Percentiles rank a stretch among this genome's conserved stretches.
phyloP scores from a whole-genome alignment of 108 stramenopile genomes.

The Stephanodiscus triporus region DNA sequence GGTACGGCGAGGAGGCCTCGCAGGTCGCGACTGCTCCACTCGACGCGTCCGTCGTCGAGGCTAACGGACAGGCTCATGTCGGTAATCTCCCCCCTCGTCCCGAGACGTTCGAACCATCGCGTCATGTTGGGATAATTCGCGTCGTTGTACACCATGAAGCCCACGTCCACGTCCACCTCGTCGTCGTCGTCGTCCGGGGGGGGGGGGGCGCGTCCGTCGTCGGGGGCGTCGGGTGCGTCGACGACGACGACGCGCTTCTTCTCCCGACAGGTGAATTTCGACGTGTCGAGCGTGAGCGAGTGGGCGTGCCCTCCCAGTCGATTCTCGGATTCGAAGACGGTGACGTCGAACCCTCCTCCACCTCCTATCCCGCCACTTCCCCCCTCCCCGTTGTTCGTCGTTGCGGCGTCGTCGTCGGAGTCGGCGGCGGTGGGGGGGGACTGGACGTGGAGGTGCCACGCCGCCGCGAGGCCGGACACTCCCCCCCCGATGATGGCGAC shows the following conservation, averaged over 20 bases:
- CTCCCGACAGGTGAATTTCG: slow-evolving; percentile 16
- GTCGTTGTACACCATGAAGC: slow-evolving; percentile 97
- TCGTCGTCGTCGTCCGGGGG: slow-evolving; percentile 47
- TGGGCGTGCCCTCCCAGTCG: slow-evolving; percentile 92
- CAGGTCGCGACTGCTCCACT: slow-evolving; percentile 86
- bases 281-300: slow-evolving; percentile 58
- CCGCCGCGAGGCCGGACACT: slow-evolving; percentile 78
- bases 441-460: slow-evolving; percentile 72
- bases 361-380: too few relatives aligned
- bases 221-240: not conserved
- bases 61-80: slow-evolving; percentile 92
- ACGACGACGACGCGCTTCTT: not conserved
- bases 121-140: slow-evolving; percentile 96
- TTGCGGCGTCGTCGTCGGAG: too few relatives aligned
- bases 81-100: slow-evolving; percentile 66
- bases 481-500: slow-evolving; percentile 81
- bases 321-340: slow-evolving; percentile 76
- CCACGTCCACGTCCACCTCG: slow-evolving; percentile 87
- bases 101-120: slow-evolving; percentile 81
- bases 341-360: slow-evolving; percentile 53
- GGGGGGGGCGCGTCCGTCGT: too few relatives aligned
- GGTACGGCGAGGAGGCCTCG: slow-evolving; percentile 75
- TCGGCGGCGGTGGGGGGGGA: slow-evolving; percentile 7
- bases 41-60: slow-evolving; percentile 84
- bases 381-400: too few relatives aligned